Percentiles rank a stretch among this genome's conserved stretches.
Evolutionary conservation across 805 yeast genomes (phyloP).

Genomic region (Candida pseudoglaebosa): DNA sequence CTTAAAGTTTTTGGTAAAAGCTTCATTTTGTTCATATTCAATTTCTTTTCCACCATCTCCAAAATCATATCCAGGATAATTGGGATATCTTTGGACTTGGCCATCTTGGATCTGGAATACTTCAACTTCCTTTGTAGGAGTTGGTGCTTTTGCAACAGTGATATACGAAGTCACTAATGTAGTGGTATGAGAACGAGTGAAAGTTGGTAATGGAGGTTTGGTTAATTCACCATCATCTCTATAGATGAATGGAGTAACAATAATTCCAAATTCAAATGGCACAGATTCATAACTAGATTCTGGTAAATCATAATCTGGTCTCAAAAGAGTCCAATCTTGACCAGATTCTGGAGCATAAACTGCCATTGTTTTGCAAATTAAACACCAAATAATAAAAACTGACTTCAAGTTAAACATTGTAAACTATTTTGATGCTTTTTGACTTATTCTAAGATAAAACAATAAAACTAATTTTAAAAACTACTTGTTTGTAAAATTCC

Average conservation of each 20-base stretch:
- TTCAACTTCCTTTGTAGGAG: conserved; percentile 19
- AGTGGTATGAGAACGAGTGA: conserved; percentile 12
- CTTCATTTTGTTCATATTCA: conserved; percentile 3
- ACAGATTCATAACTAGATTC: conserved; percentile 22
- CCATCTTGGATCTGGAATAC: conserved; percentile 26
- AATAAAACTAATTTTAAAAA: neutral
- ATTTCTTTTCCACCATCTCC: neutral
- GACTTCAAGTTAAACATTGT: neutral
- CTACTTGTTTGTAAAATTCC: conserved; percentile 3
- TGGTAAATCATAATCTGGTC: conserved; percentile 15
- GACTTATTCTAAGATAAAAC: neutral
- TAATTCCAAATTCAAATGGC: conserved; percentile 33
- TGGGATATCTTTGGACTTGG: conserved; percentile 21
- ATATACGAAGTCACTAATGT: conserved; percentile 14
- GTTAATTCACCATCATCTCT: conserved; percentile 18
- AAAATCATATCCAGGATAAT: neutral
- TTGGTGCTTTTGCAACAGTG: conserved; percentile 16
- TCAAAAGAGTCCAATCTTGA: conserved; percentile 32
- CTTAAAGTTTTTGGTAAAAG: conserved; percentile 1
- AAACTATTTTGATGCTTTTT: neutral
- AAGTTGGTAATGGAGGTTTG: conserved; percentile 13
- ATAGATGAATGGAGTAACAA: conserved; percentile 23
- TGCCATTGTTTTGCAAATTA: conserved; percentile 3
- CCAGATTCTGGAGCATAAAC: conserved; percentile 25
- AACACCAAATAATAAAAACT: neutral